Base-by-base conservation (phyloP, 2,329 filamentous ascomycete species). In the Penicillium italicum region DNA sequence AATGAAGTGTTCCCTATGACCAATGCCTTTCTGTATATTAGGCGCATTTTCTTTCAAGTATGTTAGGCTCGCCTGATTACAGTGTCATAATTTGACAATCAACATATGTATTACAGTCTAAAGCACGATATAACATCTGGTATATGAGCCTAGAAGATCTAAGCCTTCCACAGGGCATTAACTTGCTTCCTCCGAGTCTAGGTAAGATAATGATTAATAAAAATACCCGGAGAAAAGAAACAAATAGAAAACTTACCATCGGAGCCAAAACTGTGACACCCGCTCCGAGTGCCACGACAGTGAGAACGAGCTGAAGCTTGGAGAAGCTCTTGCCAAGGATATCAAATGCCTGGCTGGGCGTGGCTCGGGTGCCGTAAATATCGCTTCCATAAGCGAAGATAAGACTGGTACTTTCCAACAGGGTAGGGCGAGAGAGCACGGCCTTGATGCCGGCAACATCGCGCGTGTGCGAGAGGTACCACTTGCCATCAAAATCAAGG, bases 271-370 rank as follows among this genome's bases (percentile, higher is more conserved):
- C 83, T 61, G 86, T 73, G 16, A 96, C 93, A 43, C 91, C 91
- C 37, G 84, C 80, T 43, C 83, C 84, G 63, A 97, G 79, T 18
- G 90, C 93, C 38, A 88, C 79, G 36, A 99, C 91, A 0, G 94
- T 99, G 16, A 83, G 80, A 36, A 97, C 73, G 69, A 99, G 83
- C 64, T 91, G 89, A 53, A 91, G 70, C 79, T 96, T 97, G 71
- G 93, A 94, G 74, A 99, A 99, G 2, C 90, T 90, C 75, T 91
- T 94, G 59, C 91, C 94, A 16, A 99, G 77, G 40, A 97, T 85
- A 76, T 99, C 94, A 73, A 99, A 99, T 16, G 89, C 83, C 65
- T 89, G 85, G 73, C 91, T 96, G 0, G 94, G 94, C n/a, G 88
- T 85, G 11, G 95, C 84, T 50, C 91, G 81, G 1, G 91, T 93